Conservation (phyloP, 306 rosid species). For the Nissolia schottii region DNA sequence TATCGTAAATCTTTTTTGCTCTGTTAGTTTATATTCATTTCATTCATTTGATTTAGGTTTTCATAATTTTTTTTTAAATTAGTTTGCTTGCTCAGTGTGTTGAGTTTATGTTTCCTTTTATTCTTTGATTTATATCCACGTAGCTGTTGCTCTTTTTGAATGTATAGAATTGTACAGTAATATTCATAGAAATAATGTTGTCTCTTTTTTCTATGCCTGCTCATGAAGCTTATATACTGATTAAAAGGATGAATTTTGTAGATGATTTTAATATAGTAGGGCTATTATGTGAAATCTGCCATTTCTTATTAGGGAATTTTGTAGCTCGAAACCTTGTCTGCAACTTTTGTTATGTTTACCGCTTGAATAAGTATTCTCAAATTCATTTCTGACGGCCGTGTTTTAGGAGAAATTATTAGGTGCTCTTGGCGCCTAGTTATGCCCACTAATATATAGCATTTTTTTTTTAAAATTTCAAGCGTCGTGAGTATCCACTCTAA, state of each 20-base stretch:
- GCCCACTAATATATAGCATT: too few relatives aligned
- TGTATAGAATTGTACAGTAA: slow-evolving; percentile 54
- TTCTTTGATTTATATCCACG: slow-evolving; percentile 48
- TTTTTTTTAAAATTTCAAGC: too few relatives aligned
- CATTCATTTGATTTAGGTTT: slow-evolving; percentile 55
- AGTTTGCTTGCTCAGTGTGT: slow-evolving; percentile 30
- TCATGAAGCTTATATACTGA: neutral
- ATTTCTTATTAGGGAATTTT: too few relatives aligned
- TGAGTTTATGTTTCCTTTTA: slow-evolving; percentile 27
- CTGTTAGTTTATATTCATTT: slow-evolving; percentile 48
- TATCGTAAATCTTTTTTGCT: slow-evolving; percentile 33
- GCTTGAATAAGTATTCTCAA: too few relatives aligned
- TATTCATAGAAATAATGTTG: neutral
- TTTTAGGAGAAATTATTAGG: too few relatives aligned
- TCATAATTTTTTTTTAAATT: neutral
- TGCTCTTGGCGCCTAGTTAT: too few relatives aligned
- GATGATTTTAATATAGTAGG: neutral
- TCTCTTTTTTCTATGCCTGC: too few relatives aligned
- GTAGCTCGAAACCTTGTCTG: too few relatives aligned
- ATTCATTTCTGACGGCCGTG: too few relatives aligned
- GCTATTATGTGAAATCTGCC: neutral
- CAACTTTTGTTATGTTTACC: too few relatives aligned
- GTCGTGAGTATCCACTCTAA: too few relatives aligned
- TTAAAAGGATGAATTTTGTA: neutral
- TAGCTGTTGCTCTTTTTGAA: slow-evolving; percentile 29